phyloP scores from a whole-genome alignment of 805 yeast species.

The Isabelozyma gotoi region DNA sequence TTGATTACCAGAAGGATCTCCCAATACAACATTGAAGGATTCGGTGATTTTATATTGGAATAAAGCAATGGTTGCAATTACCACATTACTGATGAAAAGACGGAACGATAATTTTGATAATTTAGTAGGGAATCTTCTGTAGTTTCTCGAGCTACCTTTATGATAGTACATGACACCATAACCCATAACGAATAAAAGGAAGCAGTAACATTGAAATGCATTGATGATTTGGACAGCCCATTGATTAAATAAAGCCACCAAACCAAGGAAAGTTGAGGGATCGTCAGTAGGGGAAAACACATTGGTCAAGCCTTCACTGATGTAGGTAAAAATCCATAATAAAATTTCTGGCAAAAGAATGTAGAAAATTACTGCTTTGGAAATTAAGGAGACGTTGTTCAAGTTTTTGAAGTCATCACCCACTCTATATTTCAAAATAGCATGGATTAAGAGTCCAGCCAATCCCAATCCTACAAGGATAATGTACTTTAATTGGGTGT shows the following conservation, averaged over 20 bases:
- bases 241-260: not conserved
- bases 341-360: constrained; percentile 19
- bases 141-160: constrained; percentile 18
- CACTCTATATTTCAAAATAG: constrained; percentile 22
- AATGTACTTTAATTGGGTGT: constrained; percentile 14
- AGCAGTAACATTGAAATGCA: constrained; percentile 8
- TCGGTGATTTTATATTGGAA: not conserved
- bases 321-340: not conserved
- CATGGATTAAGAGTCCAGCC: constrained; percentile 20
- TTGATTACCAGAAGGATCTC: not conserved
- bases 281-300: constrained; percentile 6
- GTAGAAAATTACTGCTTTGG: constrained; percentile 26
- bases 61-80: not conserved
- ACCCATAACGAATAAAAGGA: constrained; percentile 32
- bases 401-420: constrained; percentile 27
- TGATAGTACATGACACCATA: constrained; percentile 32
- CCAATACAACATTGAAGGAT: not conserved
- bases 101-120: constrained; percentile 6
- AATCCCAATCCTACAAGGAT: constrained; percentile 13
- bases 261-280: constrained; percentile 1
- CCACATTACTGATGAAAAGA: constrained; percentile 3
- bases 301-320: constrained; percentile 8
- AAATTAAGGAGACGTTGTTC: constrained; percentile 25
- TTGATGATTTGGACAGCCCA: constrained; percentile 7
- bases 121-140: constrained; percentile 19